These are phyloP conservation scores for Pseudotulostoma volvatum DNA, from an alignment of 495 filamentous ascomycete species.

Conservation along the genomic window DNA sequence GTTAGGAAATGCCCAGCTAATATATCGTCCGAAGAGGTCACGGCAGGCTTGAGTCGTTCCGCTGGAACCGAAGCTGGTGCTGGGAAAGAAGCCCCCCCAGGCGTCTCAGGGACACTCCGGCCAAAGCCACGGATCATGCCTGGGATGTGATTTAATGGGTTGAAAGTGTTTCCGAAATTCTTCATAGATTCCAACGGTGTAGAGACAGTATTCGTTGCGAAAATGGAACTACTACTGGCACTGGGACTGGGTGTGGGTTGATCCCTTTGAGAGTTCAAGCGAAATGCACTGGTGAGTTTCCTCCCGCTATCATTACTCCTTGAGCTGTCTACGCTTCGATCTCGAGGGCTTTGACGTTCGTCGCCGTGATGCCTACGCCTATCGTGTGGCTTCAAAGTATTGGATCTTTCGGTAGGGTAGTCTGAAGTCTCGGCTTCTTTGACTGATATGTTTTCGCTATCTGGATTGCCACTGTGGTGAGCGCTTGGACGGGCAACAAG, in stretches of 20 bases:
- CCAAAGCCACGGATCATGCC: slow-evolving; percentile 68
- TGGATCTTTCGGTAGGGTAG: slow-evolving; percentile 16
- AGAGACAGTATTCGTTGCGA: slow-evolving; percentile 7
- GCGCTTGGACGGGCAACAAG: slow-evolving; percentile 57
- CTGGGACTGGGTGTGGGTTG: slow-evolving; percentile 5
- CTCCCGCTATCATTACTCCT: slow-evolving; percentile 45
- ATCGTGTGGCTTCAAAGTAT: slow-evolving; percentile 31
- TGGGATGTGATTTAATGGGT: slow-evolving; percentile 64
- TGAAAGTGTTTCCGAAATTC: slow-evolving; percentile 67
- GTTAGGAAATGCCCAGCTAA: too few species aligned
- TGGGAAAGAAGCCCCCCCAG: slow-evolving; percentile 13
- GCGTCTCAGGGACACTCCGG: slow-evolving; percentile 30
- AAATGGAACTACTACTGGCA: background rate
- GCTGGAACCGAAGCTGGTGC: slow-evolving; percentile 6
- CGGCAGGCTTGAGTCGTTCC: slow-evolving; percentile 14
- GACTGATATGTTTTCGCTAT: slow-evolving; percentile 28
- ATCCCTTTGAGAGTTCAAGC: slow-evolving; percentile 7
- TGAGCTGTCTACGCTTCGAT: slow-evolving; percentile 64
- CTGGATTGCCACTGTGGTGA: slow-evolving; percentile 35
- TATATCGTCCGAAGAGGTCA: slow-evolving; percentile 1
- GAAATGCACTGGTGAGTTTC: slow-evolving; percentile 25
- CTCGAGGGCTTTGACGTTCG: slow-evolving; percentile 43
- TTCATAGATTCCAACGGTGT: slow-evolving; percentile 66
- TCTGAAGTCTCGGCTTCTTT: slow-evolving; percentile 27
- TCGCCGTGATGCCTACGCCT: slow-evolving; percentile 46